These are phyloP conservation scores for Physcomitrium patens DNA, from an alignment of 225 moss, liverwort and hornwort species.

Conservation along the genomic window DNA sequence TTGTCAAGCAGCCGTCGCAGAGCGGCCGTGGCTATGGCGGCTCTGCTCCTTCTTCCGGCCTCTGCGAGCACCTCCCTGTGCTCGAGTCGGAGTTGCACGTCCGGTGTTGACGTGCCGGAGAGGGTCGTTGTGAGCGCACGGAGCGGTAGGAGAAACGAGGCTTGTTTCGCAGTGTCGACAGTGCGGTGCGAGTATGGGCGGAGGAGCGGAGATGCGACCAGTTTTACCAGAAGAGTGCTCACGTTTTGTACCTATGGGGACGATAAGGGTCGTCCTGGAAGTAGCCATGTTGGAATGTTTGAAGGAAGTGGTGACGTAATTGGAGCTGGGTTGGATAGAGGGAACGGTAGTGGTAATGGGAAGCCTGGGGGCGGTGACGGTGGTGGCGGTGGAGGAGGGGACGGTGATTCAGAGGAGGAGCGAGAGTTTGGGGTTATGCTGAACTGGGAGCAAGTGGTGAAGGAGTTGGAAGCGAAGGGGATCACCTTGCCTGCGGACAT, in stretches of 20 bases:
- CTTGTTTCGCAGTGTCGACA: no score
- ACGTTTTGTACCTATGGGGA: slow-evolving; percentile 32
- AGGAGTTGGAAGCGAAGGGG: slow-evolving; percentile 59
- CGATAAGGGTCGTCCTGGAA: slow-evolving; percentile 9
- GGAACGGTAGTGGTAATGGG: slow-evolving; percentile 39
- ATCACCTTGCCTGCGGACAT: slow-evolving; percentile 76
- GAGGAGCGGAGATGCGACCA: background rate
- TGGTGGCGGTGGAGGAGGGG: slow-evolving; percentile 33
- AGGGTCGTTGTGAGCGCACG: no score
- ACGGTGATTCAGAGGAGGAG: slow-evolving; percentile 43
- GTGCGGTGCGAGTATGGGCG: background rate
- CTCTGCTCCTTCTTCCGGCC: no score
- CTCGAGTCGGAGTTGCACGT: no score
- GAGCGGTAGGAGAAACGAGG: no score
- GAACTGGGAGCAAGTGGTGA: slow-evolving; percentile 74
- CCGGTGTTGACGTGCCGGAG: no score
- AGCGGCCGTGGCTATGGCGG: no score
- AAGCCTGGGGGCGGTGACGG: slow-evolving; percentile 36
- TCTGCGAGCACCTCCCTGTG: no score
- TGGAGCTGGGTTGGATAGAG: slow-evolving; percentile 15
- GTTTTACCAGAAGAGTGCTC: slow-evolving; percentile 13
- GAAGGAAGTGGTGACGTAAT: background rate
- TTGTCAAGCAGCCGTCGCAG: no score
- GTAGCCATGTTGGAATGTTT: slow-evolving; percentile 6
- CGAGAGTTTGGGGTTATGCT: slow-evolving; percentile 78